These are phyloP conservation scores for Colletotrichum cordylinicola DNA, from an alignment of 2,329 filamentous ascomycete species.

Conservation along the genomic window DNA sequence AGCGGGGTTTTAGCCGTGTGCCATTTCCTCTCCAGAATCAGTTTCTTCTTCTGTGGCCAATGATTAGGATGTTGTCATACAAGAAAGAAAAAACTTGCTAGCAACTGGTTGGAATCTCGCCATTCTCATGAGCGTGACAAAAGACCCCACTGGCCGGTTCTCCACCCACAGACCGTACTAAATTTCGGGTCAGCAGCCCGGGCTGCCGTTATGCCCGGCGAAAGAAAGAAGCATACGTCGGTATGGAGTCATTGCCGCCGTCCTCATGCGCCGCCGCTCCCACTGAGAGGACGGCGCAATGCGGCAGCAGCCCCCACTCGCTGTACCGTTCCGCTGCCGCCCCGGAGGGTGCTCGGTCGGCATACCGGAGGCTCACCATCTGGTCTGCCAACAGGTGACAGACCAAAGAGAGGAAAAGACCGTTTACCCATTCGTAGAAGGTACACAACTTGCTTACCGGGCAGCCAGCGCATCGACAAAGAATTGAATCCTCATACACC, in stretches of 20 bases:
- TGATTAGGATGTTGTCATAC: background rate
- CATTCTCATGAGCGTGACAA: background rate
- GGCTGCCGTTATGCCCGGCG: background rate
- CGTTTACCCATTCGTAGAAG: background rate
- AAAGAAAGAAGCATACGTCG: background rate
- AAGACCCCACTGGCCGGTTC: background rate
- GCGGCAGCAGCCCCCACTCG: background rate
- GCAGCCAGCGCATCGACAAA: background rate
- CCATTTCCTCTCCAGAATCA: background rate
- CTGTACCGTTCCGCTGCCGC: background rate
- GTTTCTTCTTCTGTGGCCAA: background rate
- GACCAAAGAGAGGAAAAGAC: background rate
- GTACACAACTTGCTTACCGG: background rate
- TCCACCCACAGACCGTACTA: background rate
- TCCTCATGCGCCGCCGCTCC: background rate
- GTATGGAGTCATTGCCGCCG: background rate
- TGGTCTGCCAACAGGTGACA: background rate
- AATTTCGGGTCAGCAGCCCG: background rate
- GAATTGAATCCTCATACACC: background rate
- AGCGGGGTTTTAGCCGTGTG: background rate
- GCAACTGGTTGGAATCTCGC: background rate
- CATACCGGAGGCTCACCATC: background rate
- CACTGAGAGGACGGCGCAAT: background rate
- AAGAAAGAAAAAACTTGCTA: background rate
- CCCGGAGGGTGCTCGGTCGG: background rate